Percentiles rank a stretch among this genome's conserved stretches.
Evolutionary conservation across 23 red algal genomes (phyloP).

Genomic region (Gracilaria domingensis): DNA sequence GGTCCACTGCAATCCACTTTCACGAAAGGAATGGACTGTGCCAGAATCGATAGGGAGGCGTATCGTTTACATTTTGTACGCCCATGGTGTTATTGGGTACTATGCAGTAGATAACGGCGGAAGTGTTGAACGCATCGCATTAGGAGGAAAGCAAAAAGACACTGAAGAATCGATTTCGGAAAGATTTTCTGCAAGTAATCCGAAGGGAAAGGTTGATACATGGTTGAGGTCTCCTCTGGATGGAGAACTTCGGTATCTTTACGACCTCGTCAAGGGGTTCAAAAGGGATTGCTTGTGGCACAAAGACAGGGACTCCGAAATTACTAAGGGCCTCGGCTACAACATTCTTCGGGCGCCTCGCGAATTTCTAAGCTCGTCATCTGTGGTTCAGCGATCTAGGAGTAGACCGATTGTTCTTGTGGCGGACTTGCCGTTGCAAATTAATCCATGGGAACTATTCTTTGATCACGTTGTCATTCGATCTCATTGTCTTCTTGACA

Average conservation of each 20-base stretch:
- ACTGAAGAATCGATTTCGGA: not conserved
- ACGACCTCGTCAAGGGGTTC: conserved; percentile 60
- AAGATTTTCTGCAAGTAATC: conserved; percentile 1
- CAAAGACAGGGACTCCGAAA: conserved; percentile 73
- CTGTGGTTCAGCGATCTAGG: conserved; percentile 43
- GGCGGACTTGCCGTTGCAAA: conserved; percentile 63
- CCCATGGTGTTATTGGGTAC: conserved; percentile 77
- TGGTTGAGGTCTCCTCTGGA: conserved; percentile 53
- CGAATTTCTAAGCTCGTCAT: conserved; percentile 42
- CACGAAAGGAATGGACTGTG: conserved; percentile 72
- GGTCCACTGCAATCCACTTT: conserved; percentile 66
- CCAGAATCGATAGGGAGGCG: conserved; percentile 73
- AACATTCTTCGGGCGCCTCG: conserved; percentile 64
- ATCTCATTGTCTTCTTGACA: conserved; percentile 79
- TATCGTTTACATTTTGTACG: conserved; percentile 76
- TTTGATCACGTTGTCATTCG: conserved; percentile 87
- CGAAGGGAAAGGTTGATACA: conserved; percentile 36
- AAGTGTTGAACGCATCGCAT: conserved; percentile 61
- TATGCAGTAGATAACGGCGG: conserved; percentile 72
- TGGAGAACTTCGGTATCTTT: conserved; percentile 66
- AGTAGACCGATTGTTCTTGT: conserved; percentile 80
- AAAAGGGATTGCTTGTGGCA: conserved; percentile 71
- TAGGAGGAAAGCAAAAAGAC: conserved; percentile 74
- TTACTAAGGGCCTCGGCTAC: conserved; percentile 51
- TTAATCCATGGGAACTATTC: conserved; percentile 84